These are phyloP conservation scores for Amaranthus tricolor DNA, from an alignment of 179 eudicot genomes.

Conservation along the genomic window DNA sequence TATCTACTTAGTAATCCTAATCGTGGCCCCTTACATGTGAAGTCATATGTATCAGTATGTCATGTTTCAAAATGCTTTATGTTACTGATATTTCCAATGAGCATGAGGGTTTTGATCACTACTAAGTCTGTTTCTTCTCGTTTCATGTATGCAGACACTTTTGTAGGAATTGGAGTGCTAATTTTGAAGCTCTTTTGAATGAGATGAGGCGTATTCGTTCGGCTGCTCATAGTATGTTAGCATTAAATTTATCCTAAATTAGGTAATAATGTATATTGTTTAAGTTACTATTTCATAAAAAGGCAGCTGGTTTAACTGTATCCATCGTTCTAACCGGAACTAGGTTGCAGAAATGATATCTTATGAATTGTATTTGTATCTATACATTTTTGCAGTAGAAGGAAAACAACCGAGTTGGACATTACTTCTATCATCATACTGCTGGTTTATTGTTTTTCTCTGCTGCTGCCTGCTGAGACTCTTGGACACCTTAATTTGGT, in stretches of 20 bases:
- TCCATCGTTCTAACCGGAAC: not conserved
- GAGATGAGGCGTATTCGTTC: not conserved
- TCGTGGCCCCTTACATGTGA: too few relatives aligned
- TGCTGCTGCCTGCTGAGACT: too few relatives aligned
- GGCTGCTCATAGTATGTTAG: not conserved
- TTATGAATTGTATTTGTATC: too few relatives aligned
- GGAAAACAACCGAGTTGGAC: too few relatives aligned
- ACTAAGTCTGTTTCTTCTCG: not conserved
- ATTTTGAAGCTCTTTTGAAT: not conserved
- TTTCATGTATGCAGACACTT: not conserved
- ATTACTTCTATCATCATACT: too few relatives aligned
- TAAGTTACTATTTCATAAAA: not conserved
- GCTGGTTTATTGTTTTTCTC: too few relatives aligned
- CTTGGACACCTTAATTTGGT: too few relatives aligned
- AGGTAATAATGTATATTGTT: conserved; percentile 5
- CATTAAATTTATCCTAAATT: not conserved
- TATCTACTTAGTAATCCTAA: too few relatives aligned
- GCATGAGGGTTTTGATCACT: not conserved
- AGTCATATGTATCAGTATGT: not conserved
- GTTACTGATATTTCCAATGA: not conserved
- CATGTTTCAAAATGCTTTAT: not conserved
- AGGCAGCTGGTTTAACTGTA: not conserved
- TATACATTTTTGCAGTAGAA: too few relatives aligned
- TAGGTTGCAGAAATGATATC: too few relatives aligned
- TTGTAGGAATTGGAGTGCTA: not conserved